Base-by-base conservation (phyloP, 805 yeast species). In the Torulaspora quercuum region DNA sequence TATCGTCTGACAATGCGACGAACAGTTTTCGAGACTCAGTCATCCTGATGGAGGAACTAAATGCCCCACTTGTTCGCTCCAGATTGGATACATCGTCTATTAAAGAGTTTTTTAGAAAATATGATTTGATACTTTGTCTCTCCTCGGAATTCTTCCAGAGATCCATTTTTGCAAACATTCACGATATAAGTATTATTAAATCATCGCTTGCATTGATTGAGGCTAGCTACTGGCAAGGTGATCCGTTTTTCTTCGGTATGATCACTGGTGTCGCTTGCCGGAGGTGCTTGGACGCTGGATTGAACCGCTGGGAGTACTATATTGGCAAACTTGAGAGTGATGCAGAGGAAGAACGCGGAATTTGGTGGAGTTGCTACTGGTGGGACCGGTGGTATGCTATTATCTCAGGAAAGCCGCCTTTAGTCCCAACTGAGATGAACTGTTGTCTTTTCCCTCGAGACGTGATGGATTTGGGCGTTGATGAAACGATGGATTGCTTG, bases 241-340 rank as follows among this genome's bases (percentile, higher is more conserved):
- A 39, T 17, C 10, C 21, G 10, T 18, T 10, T 15, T 21, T 23
- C 8, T 6, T 35, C 14, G 46, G 42, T n/a, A 28, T 11, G 13
- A 9, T 33, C 14, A 31, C 36, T 16, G 15, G 30, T 38, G 18
- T 8, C 9, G 23, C 20, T n/a, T 33, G 29, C 19, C 29, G 45
- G 17, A 14, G 32, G 25, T 6, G 35, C 13, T 18, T 32, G 3
- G 41, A 41, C 14, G 24, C 29, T 10, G 41, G 44, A 6, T 26
- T 45, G 5, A 39, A 37, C 27, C 24, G 53, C 19, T 49, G 53
- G 53, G 50, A 49, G 18, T 47, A 39, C 25, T 41, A 49, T n/a
- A 22, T 43, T 7, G 29, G 25, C 5, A 8, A 35, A 7, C 25
- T 27, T 4, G 50, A 47, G 31, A n/a, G 8, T 3, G 13, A 19